Evolutionary conservation across 306 rosid species (phyloP).

Genomic region (Morella rubra): DNA sequence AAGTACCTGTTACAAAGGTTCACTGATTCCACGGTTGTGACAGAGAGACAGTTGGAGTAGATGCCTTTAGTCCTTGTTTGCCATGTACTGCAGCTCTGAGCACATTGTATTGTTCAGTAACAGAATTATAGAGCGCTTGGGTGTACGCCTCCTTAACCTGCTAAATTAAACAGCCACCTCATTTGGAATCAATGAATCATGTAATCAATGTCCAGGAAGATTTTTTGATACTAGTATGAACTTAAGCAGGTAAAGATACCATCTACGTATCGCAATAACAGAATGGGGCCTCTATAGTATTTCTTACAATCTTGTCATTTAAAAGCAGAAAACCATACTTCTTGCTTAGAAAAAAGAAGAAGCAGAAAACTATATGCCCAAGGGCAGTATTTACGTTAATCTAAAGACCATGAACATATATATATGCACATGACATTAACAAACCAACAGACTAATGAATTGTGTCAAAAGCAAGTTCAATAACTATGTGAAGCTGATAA

Average conservation of each 20-base stretch:
- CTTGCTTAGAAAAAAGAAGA: too few species aligned
- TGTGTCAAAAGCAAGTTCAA: not conserved
- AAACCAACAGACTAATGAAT: not conserved
- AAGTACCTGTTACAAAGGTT: constrained; percentile 42
- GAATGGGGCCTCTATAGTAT: not conserved
- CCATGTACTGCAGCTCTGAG: constrained; percentile 74
- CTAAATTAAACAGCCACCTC: constrained; percentile 32
- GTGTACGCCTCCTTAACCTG: constrained; percentile 75
- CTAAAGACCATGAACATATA: too few species aligned
- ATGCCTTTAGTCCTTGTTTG: constrained; percentile 61
- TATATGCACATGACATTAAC: not conserved
- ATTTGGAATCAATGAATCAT: constrained; percentile 13
- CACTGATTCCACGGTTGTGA: constrained; percentile 88
- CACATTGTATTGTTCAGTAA: constrained; percentile 73
- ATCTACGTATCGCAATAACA: not conserved
- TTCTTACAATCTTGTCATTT: not conserved
- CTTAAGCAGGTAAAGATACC: not conserved
- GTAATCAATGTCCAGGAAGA: constrained; percentile 16
- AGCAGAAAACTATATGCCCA: not conserved
- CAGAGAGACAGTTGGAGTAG: constrained; percentile 62
- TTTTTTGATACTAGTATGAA: not conserved
- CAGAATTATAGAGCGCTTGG: constrained; percentile 54
- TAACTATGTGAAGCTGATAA: not conserved
- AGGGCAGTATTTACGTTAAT: not conserved
- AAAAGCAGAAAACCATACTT: too few species aligned